Evolutionary conservation across 306 rosid species (phyloP).

Genomic region (Prunus mira): DNA sequence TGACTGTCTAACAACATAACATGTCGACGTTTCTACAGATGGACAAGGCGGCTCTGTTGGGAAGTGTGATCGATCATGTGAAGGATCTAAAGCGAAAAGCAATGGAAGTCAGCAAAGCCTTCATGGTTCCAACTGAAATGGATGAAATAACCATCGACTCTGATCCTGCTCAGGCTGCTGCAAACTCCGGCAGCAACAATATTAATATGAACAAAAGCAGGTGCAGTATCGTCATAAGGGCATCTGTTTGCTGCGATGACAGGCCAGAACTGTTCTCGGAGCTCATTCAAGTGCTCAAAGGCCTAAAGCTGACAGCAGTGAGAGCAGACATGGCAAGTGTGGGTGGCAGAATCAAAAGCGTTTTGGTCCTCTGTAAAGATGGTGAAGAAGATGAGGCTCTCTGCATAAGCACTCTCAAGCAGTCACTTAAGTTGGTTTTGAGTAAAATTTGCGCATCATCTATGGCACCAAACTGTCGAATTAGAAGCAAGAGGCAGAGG

Average conservation of each 20-base stretch:
- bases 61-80: constrained; percentile 86
- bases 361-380: constrained; percentile 64
- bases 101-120: constrained; percentile 50
- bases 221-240: constrained; percentile 47
- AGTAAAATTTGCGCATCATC: constrained; percentile 58
- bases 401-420: constrained; percentile 63
- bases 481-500: constrained; percentile 95
- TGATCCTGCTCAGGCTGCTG: constrained; percentile 23
- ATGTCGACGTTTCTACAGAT: constrained; percentile 42
- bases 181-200: constrained; percentile 12
- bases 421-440: constrained; percentile 68
- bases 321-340: constrained; percentile 81
- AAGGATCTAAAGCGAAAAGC: constrained; percentile 91
- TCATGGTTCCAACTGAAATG: constrained; percentile 68
- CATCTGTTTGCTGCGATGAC: constrained; percentile 91
- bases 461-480: constrained; percentile 42
- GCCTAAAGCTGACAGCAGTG: constrained; percentile 60
- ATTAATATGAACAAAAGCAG: constrained; percentile 7
- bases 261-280: constrained; percentile 81
- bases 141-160: constrained; percentile 77
- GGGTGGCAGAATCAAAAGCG: constrained; percentile 83
- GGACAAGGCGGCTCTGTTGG: constrained; percentile 96
- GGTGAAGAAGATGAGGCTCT: constrained; percentile 32
- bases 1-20: not conserved
- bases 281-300: constrained; percentile 73